phyloP scores from a whole-genome alignment of 2,329 filamentous ascomycete genomes.

The Hymenoscyphus fructigenus region DNA sequence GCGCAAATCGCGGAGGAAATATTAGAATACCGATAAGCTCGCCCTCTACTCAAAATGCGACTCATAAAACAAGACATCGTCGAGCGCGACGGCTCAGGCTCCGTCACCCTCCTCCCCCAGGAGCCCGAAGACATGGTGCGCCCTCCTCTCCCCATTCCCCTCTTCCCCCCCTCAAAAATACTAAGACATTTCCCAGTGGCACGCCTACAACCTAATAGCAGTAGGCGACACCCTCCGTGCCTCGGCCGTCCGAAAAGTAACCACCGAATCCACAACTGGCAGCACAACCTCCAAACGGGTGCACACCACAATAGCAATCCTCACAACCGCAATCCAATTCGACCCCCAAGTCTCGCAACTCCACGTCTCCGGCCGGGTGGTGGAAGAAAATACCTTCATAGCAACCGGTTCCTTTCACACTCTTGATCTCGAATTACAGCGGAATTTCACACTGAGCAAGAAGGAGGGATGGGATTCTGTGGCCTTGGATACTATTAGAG shows the following conservation, averaged over 20 bases:
- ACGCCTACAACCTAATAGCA: constrained; percentile 71
- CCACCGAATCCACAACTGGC: constrained; percentile 57
- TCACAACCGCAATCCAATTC: constrained; percentile 66
- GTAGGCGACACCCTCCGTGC: constrained; percentile 64
- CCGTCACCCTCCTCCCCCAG: constrained; percentile 65
- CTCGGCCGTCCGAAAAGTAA: constrained; percentile 64
- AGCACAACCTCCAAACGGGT: constrained; percentile 63
- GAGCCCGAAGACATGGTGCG: constrained; percentile 74
- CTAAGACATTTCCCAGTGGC: constrained; percentile 53
- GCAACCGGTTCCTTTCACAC: constrained; percentile 69
- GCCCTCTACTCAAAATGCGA: constrained; percentile 49
- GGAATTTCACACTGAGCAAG: constrained; percentile 88
- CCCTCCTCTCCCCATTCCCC: constrained; percentile 1
- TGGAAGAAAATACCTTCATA: constrained; percentile 65
- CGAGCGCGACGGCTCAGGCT: constrained; percentile 64
- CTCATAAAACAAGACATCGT: constrained; percentile 68
- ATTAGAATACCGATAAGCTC: neutral
- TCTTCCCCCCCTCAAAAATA: neutral
- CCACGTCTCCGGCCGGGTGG: constrained; percentile 65
- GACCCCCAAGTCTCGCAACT: constrained; percentile 66
- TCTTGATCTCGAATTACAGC: constrained; percentile 80
- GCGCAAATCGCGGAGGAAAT: neutral
- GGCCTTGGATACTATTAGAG: constrained; percentile 72
- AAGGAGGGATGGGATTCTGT: constrained; percentile 87
- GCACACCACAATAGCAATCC: constrained; percentile 63